Evolutionary conservation across 257 asterid genomes (phyloP).

Genomic region (Solanum chilense): DNA sequence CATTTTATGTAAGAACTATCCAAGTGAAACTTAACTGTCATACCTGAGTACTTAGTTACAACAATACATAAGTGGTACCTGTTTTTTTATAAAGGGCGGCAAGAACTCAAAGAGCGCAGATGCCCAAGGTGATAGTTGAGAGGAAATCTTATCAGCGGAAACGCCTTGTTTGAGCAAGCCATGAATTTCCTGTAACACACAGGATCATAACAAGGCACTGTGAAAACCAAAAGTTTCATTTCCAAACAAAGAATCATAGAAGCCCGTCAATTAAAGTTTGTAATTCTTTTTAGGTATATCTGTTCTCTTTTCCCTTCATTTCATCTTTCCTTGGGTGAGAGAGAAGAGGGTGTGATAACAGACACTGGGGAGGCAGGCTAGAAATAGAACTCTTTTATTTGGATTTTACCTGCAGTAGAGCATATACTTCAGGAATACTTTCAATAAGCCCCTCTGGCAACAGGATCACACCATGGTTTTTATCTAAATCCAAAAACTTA

Average conservation of each 20-base stretch:
- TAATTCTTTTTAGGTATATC: not conserved
- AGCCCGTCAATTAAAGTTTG: not conserved
- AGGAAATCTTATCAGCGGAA: constrained; percentile 64
- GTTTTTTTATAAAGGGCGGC: constrained; percentile 79
- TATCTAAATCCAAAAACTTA: constrained; percentile 37
- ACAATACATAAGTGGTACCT: constrained; percentile 28
- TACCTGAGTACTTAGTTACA: not conserved
- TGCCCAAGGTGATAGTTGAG: constrained; percentile 97
- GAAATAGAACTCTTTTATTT: not conserved
- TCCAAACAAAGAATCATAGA: not conserved
- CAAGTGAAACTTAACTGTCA: not conserved
- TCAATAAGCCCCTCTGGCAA: constrained; percentile 98
- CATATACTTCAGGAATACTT: constrained; percentile 92
- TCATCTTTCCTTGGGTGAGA: not conserved
- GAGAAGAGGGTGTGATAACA: not conserved
- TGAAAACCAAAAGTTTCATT: not conserved
- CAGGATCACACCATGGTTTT: constrained; percentile 86
- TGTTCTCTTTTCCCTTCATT: not conserved
- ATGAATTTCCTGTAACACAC: constrained; percentile 69
- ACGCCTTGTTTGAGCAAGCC: constrained; percentile 74
- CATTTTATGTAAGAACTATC: constrained; percentile 12
- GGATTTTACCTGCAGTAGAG: constrained; percentile 67
- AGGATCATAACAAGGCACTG: not conserved
- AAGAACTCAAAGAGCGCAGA: constrained; percentile 82
- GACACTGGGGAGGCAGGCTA: not conserved